Conservation (phyloP, 106 monocot species). For the Phalaenopsis aphrodite region DNA sequence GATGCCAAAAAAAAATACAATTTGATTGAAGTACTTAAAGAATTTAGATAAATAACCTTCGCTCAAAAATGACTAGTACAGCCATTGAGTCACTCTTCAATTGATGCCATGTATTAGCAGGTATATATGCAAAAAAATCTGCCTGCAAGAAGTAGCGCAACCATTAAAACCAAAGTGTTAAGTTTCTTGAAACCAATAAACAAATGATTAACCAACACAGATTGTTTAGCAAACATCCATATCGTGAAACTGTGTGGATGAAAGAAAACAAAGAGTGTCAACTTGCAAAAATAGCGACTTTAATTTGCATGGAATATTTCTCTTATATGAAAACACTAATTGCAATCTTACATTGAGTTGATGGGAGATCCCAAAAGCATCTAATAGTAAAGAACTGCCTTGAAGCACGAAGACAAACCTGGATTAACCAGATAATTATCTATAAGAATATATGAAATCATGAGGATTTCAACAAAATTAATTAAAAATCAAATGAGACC, state of each 20-base stretch:
- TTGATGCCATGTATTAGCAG: conserved; percentile 48
- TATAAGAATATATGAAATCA: background rate
- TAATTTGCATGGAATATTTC: background rate
- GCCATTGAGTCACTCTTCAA: conserved; percentile 33
- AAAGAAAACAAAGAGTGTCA: background rate
- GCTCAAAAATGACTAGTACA: conserved; percentile 75
- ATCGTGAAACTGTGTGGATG: background rate
- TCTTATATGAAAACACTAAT: background rate
- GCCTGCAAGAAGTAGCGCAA: conserved; percentile 34
- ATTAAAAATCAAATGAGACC: background rate
- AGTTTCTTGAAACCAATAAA: background rate
- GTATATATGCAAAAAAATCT: conserved; percentile 82
- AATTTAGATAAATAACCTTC: conserved; percentile 34
- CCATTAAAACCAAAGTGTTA: background rate
- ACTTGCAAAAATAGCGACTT: background rate
- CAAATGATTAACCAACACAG: background rate
- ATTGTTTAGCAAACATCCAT: background rate
- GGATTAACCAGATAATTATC: conserved; percentile 13
- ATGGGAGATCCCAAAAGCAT: conserved; percentile 36
- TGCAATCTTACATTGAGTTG: conserved; percentile 46
- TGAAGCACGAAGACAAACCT: conserved; percentile 85
- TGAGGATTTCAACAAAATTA: background rate
- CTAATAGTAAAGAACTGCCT: conserved; percentile 38
- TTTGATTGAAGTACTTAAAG: background rate
- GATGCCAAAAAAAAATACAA: background rate